A percentile compares a stretch with the other conserved stretches of the same genome.
Evolutionary conservation across 495 filamentous ascomycete genomes (phyloP).

Genomic region (Pyrenula aspistea): DNA sequence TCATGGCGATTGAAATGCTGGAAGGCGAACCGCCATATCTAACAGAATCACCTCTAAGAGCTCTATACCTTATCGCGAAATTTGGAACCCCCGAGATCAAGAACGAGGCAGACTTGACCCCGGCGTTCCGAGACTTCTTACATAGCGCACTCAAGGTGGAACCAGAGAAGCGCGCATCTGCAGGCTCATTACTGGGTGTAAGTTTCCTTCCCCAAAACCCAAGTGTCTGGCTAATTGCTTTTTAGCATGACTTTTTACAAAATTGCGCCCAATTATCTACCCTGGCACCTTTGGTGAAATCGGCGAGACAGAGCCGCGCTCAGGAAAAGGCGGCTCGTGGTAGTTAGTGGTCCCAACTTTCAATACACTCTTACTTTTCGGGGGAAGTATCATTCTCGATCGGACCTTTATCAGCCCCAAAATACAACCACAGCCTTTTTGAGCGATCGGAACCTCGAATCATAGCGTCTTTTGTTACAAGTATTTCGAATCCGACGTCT

Average conservation of each 20-base stretch:
- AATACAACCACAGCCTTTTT: too few species aligned
- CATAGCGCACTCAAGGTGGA: conserved; percentile 87
- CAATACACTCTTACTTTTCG: neutral
- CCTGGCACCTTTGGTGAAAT: conserved; percentile 72
- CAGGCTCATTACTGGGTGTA: conserved; percentile 84
- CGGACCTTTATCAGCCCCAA: too few species aligned
- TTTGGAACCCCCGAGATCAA: conserved; percentile 94
- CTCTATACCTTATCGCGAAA: conserved; percentile 91
- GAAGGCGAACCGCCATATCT: conserved; percentile 96
- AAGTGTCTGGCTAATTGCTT: conserved; percentile 1
- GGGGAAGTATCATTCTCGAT: neutral
- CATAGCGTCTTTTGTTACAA: neutral
- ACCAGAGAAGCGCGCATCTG: conserved; percentile 89
- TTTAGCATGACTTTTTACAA: conserved; percentile 81
- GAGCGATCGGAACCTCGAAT: too few species aligned
- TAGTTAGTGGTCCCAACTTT: neutral
- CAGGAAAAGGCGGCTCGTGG: conserved; percentile 52
- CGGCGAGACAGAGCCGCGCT: conserved; percentile 69
- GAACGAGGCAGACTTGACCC: conserved; percentile 71
- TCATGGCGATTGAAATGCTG: conserved; percentile 99
- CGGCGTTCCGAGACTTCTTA: conserved; percentile 79
- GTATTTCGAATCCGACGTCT: neutral
- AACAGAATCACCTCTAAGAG: conserved; percentile 86
- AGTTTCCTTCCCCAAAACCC: conserved; percentile 19
- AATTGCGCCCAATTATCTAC: conserved; percentile 61